Evolutionary conservation across 139 green algal species (phyloP), one percentile per base, ranked within the genome.

Genomic region (Micractinium conductrix): DNA sequence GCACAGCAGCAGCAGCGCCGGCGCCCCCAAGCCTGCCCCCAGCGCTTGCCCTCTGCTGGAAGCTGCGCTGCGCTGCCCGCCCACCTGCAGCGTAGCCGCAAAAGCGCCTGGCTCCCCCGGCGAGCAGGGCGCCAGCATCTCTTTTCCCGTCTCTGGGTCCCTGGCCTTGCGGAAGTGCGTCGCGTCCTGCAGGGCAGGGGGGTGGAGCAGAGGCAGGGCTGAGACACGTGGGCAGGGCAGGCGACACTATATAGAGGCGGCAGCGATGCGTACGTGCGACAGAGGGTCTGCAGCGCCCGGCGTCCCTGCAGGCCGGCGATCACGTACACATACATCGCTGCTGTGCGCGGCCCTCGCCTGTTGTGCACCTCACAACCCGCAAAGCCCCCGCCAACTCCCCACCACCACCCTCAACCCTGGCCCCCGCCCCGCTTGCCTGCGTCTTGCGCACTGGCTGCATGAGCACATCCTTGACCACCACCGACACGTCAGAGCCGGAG

Each of bases 401-500:
- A n/a, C n/a, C n/a, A n/a, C 12, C 48, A 58, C 10, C 48, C 48
- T 58, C 84, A 95, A 78, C 26, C 3, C 33, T 58, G 8, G 24
- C 71, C 42, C 38, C 71, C 33, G 48, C 48, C 12, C 48, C 45
- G 12, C 48, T 2, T 45, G 74, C 80, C 86, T 96, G 93, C 50
- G 93, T 95, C 81, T 95, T 95, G 19, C 97, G 93, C 81, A 99
- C 96, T 58, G 97, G 97, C 91, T 99, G 94, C 93, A 99, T 98
- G 10, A 99, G 93, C 74, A 99, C 97, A 81, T 99, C 97, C 91
- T 99, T 98, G 43, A 98, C 96, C 21, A 94, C 85, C 42, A 95
- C 91, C 70, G 80, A 90, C 28, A 97, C 86, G 79, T 98, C 95
- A 9, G 89, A 95, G 44, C 95, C 97, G 30, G 92, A 97, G 87